A percentile compares a stretch with the other conserved stretches of the same genome.
Evolutionary conservation across 2,329 filamentous ascomycete genomes (phyloP).

Genomic region (Ophiostoma montium): DNA sequence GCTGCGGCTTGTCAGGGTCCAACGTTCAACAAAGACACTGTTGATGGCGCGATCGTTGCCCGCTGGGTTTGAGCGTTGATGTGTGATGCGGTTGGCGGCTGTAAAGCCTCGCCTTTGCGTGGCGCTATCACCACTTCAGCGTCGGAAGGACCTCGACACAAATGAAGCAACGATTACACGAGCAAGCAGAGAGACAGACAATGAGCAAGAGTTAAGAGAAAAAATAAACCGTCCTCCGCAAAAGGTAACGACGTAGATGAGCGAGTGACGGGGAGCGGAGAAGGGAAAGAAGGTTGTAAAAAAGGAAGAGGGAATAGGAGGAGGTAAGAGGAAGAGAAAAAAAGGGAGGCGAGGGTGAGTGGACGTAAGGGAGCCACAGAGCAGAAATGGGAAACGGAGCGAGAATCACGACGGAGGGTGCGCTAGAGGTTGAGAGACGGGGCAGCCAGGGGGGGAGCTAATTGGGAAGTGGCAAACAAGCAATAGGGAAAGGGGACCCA

Average conservation of each 20-base stretch:
- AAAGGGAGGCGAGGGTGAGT: conserved; percentile 1
- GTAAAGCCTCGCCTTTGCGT: background rate
- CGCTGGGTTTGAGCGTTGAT: too few species aligned
- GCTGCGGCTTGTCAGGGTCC: too few species aligned
- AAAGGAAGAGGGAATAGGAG: background rate
- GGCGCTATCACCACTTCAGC: background rate
- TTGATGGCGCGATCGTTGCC: too few species aligned
- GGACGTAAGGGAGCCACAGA: background rate
- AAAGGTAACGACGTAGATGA: conserved; percentile 5
- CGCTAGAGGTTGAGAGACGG: background rate
- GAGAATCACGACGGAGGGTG: background rate
- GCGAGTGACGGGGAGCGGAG: conserved; percentile 7
- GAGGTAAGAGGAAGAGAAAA: conserved; percentile 10
- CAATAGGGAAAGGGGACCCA: background rate
- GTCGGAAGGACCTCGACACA: background rate
- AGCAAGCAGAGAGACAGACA: conserved; percentile 1
- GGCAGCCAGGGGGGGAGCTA: background rate
- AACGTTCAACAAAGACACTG: too few species aligned
- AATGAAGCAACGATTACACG: background rate
- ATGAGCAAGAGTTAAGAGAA: background rate
- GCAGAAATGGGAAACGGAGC: background rate
- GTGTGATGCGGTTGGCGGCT: too few species aligned
- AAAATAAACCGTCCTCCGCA: conserved; percentile 4
- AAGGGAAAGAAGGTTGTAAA: conserved; percentile 2
- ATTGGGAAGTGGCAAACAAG: background rate